Conservation (phyloP, 352 stramenopile genomes). For the Pythium periplocum region DNA sequence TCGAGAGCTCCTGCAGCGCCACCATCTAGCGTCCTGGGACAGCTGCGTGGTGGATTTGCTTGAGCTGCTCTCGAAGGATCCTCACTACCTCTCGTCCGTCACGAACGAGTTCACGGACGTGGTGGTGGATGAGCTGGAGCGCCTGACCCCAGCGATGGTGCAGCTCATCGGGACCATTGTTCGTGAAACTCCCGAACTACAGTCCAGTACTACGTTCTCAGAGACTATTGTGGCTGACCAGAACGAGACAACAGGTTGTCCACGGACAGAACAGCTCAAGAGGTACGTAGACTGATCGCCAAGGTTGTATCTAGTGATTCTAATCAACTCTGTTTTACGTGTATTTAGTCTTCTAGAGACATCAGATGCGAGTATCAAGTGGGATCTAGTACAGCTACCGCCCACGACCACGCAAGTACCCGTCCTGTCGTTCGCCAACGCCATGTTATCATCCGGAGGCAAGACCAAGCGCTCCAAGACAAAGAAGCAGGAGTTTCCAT, state of each 20-base stretch:
- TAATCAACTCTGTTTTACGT: too few relatives aligned
- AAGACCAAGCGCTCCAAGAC: too few relatives aligned
- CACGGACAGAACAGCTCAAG: conserved; percentile 31
- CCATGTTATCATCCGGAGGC: too few relatives aligned
- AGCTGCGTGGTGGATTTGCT: conserved; percentile 55
- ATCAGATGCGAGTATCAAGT: too few relatives aligned
- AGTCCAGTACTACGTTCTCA: conserved; percentile 45
- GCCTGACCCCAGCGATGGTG: conserved; percentile 63
- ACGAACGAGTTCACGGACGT: conserved; percentile 53
- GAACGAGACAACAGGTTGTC: conserved; percentile 10
- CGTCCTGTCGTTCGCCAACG: too few relatives aligned
- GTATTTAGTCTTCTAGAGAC: too few relatives aligned
- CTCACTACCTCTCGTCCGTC: conserved; percentile 5
- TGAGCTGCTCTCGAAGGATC: conserved; percentile 10
- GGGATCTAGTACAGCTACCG: too few relatives aligned
- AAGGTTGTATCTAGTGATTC: too few relatives aligned
- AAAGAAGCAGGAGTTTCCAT: too few relatives aligned
- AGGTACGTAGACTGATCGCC: not conserved
- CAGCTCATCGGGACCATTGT: conserved; percentile 35
- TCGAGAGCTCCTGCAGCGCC: conserved; percentile 37
- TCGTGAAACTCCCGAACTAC: conserved; percentile 26
- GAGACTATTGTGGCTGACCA: too few relatives aligned
- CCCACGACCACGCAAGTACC: too few relatives aligned
- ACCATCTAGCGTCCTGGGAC: conserved; percentile 63
- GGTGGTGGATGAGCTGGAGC: conserved; percentile 64